Base-by-base conservation (phyloP, 2,329 filamentous ascomycete species). In the Aspergillus brunneoviolaceus region DNA sequence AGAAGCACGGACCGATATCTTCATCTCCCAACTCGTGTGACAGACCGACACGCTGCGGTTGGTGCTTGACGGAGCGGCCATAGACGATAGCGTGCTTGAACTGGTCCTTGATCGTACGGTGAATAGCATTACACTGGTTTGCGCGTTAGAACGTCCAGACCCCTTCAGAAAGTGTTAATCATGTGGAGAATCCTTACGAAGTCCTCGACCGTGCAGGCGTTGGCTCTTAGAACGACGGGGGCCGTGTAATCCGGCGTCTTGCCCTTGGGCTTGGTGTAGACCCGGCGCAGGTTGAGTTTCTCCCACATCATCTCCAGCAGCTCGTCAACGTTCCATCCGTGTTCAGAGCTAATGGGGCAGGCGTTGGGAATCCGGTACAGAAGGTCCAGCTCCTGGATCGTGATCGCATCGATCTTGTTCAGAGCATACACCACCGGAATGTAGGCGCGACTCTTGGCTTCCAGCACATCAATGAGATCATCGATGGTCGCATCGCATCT, bases 371-470 rank as follows among this genome's bases (percentile, higher is more conserved):
- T 99, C 48, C 94, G 89, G 80, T 99, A 98, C 29, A 99, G 84
- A 62, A 99, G 81, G 78, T 99, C 95, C 63, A 99, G 84, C 79
- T 99, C 95, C 79, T 99, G 94, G 69, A 99, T 98, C 55, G 91
- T 94, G 75, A 99, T 98, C 58, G 93, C 87, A 78, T 99, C 95
- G 69, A 99, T 99, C 83, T 99, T 99, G 85, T 99, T 99, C 70
- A 99, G 84, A 48, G 96, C 95, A 80, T 99, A 99, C 57, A 99
- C 91, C 65, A 98, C 95, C n/a, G 95, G 95, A 66, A 99, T 98
- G 76, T 99, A 99, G 75, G 91, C 92, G 77, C 95, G 86, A 74
- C 89, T 92, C 83, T 91, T 96, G 51, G 94, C 94, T 77, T 99
- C 95, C 50, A 99, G 85, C 21, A 99, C 81, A 77, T 99, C 95